Percentiles rank a stretch among this genome's conserved stretches.
phyloP scores from a whole-genome alignment of 2,329 filamentous ascomycete genomes.

The Fusarium transvaalense region DNA sequence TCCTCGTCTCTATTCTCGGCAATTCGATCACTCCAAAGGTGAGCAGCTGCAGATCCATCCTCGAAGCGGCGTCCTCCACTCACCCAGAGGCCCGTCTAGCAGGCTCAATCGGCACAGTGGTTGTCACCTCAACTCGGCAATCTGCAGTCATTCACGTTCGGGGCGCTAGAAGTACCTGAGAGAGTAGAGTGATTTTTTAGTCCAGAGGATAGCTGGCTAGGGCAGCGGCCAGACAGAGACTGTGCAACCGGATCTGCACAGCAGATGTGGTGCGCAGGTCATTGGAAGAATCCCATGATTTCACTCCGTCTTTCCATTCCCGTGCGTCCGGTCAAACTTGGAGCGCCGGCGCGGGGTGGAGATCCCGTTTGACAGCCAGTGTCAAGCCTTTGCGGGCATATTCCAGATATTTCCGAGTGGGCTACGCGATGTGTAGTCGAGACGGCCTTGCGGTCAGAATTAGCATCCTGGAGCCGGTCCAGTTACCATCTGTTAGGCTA shows the following conservation, averaged over 20 bases:
- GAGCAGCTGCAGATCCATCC: constrained; percentile 30
- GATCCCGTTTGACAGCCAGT: constrained; percentile 61
- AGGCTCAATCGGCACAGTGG: constrained; percentile 34
- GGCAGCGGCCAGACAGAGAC: constrained; percentile 44
- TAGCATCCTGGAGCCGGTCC: constrained; percentile 49
- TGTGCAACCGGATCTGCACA: constrained; percentile 49
- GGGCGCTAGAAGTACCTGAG: constrained; percentile 7
- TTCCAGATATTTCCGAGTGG: constrained; percentile 56
- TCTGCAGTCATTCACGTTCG: constrained; percentile 26
- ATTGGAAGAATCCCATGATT: constrained; percentile 47
- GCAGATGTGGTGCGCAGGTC: constrained; percentile 52
- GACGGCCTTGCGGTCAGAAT: constrained; percentile 48
- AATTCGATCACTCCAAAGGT: constrained; percentile 24
- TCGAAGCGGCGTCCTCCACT: constrained; percentile 42
- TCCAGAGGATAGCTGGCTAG: constrained; percentile 18
- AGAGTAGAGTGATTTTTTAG: constrained; percentile 15
- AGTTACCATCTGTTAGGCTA: constrained; percentile 32
- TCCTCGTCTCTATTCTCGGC: constrained; percentile 29
- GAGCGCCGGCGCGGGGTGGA: constrained; percentile 40
- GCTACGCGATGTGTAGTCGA: constrained; percentile 53
- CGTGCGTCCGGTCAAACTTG: constrained; percentile 19
- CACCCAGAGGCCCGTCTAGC: constrained; percentile 43
- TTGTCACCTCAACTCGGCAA: constrained; percentile 38
- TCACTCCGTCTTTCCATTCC: constrained; percentile 49
- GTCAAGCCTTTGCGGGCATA: constrained; percentile 55